These are phyloP conservation scores for Nepenthes gracilis DNA, from an alignment of 148 eudicot genomes.

Conservation along the genomic window DNA sequence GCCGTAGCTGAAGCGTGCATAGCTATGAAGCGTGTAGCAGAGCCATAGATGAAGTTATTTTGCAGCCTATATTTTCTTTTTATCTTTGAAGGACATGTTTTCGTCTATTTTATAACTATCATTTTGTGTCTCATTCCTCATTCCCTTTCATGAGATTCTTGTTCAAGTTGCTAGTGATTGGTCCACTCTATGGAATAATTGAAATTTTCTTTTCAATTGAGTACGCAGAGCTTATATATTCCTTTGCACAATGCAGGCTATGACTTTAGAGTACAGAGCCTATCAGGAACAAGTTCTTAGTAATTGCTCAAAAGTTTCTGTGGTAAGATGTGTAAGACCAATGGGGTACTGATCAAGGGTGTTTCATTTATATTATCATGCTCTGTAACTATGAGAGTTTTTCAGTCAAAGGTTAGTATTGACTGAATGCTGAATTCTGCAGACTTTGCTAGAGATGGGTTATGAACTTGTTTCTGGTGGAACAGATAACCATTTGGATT, in stretches of 20 bases:
- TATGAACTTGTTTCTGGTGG: constrained; percentile 99
- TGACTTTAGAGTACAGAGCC: constrained; percentile 82
- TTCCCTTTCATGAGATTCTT: too few relatives aligned
- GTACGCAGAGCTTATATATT: not conserved
- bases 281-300: constrained; percentile 98
- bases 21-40: too few relatives aligned
- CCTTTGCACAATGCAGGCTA: constrained; percentile 38
- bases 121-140: too few relatives aligned
- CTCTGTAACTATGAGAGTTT: not conserved
- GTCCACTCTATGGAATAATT: too few relatives aligned
- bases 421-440: constrained; percentile 21
- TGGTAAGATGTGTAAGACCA: constrained; percentile 27
- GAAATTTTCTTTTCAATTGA: too few relatives aligned
- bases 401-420: not conserved
- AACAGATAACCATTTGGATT: constrained; percentile 90
- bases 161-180: too few relatives aligned
- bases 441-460: constrained; percentile 59
- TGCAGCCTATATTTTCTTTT: too few relatives aligned
- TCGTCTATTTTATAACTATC: too few relatives aligned
- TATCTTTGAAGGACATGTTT: too few relatives aligned
- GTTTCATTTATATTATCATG: constrained; percentile 1
- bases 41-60: too few relatives aligned
- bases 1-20: too few relatives aligned
- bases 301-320: constrained; percentile 79
- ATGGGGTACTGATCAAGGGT: not conserved